Evolutionary conservation across 2,329 filamentous ascomycete genomes (phyloP).

Genomic region (Calonectria hawksworthii): DNA sequence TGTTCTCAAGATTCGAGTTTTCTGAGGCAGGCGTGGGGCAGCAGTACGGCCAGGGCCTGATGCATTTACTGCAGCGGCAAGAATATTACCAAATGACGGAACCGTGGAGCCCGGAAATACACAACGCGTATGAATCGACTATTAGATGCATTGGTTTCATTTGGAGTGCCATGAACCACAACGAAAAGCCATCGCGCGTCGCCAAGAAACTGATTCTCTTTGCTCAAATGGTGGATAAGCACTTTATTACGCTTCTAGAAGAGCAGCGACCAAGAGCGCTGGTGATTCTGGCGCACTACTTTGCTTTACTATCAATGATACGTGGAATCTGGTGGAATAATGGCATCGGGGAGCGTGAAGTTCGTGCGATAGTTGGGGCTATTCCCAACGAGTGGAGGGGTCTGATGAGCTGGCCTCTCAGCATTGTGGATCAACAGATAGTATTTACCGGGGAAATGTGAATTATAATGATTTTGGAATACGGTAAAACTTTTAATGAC

Average conservation of each 20-base stretch:
- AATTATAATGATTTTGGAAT: not conserved
- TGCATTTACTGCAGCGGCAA: constrained; percentile 11
- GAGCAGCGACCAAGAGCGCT: constrained; percentile 22
- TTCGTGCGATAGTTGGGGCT: constrained; percentile 7
- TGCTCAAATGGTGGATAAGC: constrained; percentile 8
- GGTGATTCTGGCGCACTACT: constrained; percentile 24
- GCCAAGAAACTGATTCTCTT: constrained; percentile 19
- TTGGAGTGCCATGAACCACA: constrained; percentile 19
- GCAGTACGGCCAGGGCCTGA: not conserved
- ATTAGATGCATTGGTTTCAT: constrained; percentile 17
- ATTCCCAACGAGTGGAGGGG: constrained; percentile 12
- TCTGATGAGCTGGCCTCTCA: constrained; percentile 23
- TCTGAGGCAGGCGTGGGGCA: not conserved
- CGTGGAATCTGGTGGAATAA: constrained; percentile 18
- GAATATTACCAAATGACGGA: constrained; percentile 1
- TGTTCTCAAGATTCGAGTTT: not conserved
- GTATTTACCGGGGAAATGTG: constrained; percentile 13
- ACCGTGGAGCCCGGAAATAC: constrained; percentile 7
- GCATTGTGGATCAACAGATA: constrained; percentile 24
- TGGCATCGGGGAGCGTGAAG: constrained; percentile 10
- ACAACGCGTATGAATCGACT: constrained; percentile 16
- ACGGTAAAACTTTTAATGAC: not conserved
- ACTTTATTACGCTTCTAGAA: constrained; percentile 14
- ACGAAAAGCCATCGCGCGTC: not conserved
- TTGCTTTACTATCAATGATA: constrained; percentile 23